A percentile compares a stretch with the other conserved stretches of the same genome.
Evolutionary conservation across 2,329 filamentous ascomycete genomes (phyloP).

Genomic region (Fusarium citri): DNA sequence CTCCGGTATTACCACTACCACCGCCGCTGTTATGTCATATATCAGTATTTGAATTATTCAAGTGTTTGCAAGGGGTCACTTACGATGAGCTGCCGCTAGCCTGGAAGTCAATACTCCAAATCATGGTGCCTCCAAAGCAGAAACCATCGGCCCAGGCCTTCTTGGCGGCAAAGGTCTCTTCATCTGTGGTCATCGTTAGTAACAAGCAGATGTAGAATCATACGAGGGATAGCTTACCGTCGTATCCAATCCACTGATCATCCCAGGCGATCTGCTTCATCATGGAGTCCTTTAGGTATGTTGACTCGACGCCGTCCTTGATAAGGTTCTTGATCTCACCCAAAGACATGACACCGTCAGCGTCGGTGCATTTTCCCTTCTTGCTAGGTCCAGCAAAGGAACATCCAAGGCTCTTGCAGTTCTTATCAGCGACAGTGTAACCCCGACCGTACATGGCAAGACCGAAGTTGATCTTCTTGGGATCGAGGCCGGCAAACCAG

Average conservation of each 20-base stretch:
- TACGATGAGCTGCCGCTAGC: background rate
- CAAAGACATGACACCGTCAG: slow-evolving; percentile 47
- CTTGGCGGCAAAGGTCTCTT: slow-evolving; percentile 40
- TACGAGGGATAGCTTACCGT: background rate
- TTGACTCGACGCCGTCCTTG: slow-evolving; percentile 30
- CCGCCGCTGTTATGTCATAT: no score
- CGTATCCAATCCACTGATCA: slow-evolving; percentile 45
- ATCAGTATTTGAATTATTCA: no score
- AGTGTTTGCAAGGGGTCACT: no score
- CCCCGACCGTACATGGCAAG: slow-evolving; percentile 61
- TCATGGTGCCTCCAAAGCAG: slow-evolving; percentile 36
- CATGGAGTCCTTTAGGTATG: slow-evolving; percentile 15
- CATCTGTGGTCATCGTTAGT: background rate
- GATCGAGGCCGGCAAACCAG: slow-evolving; percentile 55
- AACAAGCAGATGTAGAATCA: fast-evolving
- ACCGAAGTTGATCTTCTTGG: slow-evolving; percentile 59
- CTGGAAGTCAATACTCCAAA: slow-evolving; percentile 37
- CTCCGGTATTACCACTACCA: no score
- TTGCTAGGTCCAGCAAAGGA: slow-evolving; percentile 41
- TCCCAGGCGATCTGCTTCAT: slow-evolving; percentile 38
- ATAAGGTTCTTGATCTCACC: slow-evolving; percentile 50
- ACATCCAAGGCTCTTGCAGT: slow-evolving; percentile 46
- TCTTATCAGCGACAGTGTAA: slow-evolving; percentile 51
- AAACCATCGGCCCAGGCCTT: slow-evolving; percentile 18
- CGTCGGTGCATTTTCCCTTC: slow-evolving; percentile 47